Evolutionary conservation across 2,329 filamentous ascomycete species (phyloP), one percentile per base, ranked within the genome.

Genomic region (Boeremia exigua): DNA sequence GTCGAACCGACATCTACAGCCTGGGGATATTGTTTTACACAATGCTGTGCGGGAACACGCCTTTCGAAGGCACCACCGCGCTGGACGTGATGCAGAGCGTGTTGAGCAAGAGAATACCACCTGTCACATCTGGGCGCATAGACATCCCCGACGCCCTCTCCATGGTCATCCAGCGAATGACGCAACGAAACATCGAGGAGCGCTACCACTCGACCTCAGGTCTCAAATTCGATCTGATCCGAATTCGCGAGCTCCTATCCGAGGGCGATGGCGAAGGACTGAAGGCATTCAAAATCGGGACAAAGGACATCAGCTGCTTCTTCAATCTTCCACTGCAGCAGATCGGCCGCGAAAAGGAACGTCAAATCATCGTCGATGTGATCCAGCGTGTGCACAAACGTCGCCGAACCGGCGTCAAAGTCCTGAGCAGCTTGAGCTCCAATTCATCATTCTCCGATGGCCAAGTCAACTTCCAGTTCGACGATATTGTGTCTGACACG

Each of bases 71-170:
- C 9, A 83, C 86, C 11, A 88, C 87, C 0, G 91, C 93, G 0
- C 84, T 97, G 55, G 93, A 97, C 67, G 92, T 97, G 39, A 92
- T 98, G 61, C 93, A 97, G 72, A 91, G 88, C 62, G 92, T 97
- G 10, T 81, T 98, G 8, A 88, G 88, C 42, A 88, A 89, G 61
- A 86, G 90, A 40, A 86, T 97, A 61, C 87, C 90, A 4, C 86
- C 86, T 33, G 87, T 95, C 8, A 91, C 91, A 3, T 86, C 85
- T 3, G 85, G 92, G 39, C 85, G 94, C 46, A 83, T 92, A 57
- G 94, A 97, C 69, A 82, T 96, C 6, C 94, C 94, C 0, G 91
- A 96, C 54, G 88, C 89, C 7, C 80, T 97, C 37, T 90, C 90
- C 1, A 84, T 85, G 29, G 89, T 97, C 38, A 91, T 98, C 36